Evolutionary conservation across 2,329 filamentous ascomycete species (phyloP), one percentile per base, ranked within the genome.

Genomic region (Dissoconium aciculare): DNA sequence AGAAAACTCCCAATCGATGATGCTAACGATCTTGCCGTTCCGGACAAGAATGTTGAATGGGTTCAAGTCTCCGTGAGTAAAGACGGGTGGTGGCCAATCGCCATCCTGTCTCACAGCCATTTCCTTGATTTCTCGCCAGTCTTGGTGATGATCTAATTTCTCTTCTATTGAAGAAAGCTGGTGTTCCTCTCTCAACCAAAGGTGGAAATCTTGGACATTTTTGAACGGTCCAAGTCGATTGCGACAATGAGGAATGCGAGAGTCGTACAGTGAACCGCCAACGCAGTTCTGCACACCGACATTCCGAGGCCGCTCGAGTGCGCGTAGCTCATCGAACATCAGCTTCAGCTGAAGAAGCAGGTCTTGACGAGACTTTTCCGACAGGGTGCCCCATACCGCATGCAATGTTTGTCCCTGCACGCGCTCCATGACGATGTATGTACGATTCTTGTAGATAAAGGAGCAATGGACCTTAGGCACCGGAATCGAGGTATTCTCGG

Each of bases 21-120:
- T 62, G 5, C 59, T 61, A 23, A 58, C 53, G 16, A 70, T 44
- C 4, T 54, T 43, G 31, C 60, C 54, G 4, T 50, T 56, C 5
- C 45, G 44, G 26, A 56, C 44, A 6, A 66, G 36, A 26, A 67
- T 59, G 36, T 67, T 66, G 13, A 43, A 41, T 10, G 25, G 16
- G 17, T 31, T 58, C 5, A 71, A 50, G 43, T 71, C 66, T 3
- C 58, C 58, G 48, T 71, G 65, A 2, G 64, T 64, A 35, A 71
- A 61, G 1, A 61, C 53, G 13, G 56, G 54, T 11, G 38, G 30
- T n/a, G 44, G 43, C 48, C 50, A 57, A 6, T 45, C 42, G 2
- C 46, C 38, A 33, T 61, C 52, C 28, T 63, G 59, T 32, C 41
- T 43, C 3, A 5, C 12, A 13, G 25, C 45, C 47, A 62, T 57